A percentile compares a stretch with the other conserved stretches of the same genome.
phyloP scores from a whole-genome alignment of 2,329 filamentous ascomycete genomes.

The Alternaria rosae region DNA sequence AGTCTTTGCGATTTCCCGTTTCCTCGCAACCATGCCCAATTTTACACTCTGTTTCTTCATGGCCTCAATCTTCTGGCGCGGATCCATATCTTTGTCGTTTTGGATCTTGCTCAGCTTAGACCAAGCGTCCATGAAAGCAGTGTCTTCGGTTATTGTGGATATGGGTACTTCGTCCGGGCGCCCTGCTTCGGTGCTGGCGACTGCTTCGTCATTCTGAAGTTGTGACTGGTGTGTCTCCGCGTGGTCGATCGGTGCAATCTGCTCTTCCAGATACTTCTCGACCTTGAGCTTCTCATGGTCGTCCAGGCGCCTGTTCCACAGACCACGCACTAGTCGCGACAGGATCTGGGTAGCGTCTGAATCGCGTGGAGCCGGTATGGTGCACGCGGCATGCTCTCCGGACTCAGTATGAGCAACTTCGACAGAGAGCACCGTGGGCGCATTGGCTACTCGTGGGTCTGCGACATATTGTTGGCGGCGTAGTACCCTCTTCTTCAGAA shows the following conservation, averaged over 20 bases:
- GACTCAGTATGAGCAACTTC: conserved; percentile 32
- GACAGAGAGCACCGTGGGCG: conserved; percentile 28
- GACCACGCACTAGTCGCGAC: conserved; percentile 32
- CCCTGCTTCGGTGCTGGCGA: conserved; percentile 7
- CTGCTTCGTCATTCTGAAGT: conserved; percentile 8
- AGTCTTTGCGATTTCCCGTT: conserved; percentile 23
- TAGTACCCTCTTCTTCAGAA: conserved; percentile 61
- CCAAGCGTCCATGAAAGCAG: conserved; percentile 9
- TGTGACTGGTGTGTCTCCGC: conserved; percentile 3
- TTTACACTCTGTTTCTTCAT: conserved; percentile 24
- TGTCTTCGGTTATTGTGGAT: conserved; percentile 5
- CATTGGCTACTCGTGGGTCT: conserved; percentile 15
- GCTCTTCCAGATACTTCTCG: conserved; percentile 29
- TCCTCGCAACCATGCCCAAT: conserved; percentile 14
- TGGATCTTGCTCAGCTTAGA: conserved; percentile 19
- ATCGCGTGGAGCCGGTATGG: conserved; percentile 27
- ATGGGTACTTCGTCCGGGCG: conserved; percentile 1
- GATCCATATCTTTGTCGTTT: conserved; percentile 14
- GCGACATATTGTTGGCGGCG: conserved; percentile 44
- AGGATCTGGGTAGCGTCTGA: conserved; percentile 30
- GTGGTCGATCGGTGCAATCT: conserved; percentile 10
- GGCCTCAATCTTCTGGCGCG: conserved; percentile 16
- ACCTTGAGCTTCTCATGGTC: conserved; percentile 32
- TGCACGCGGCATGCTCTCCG: conserved; percentile 35
- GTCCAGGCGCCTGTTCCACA: conserved; percentile 34